Base-by-base conservation (phyloP, 257 asterid genomes). In the Phtheirospermum japonicum region DNA sequence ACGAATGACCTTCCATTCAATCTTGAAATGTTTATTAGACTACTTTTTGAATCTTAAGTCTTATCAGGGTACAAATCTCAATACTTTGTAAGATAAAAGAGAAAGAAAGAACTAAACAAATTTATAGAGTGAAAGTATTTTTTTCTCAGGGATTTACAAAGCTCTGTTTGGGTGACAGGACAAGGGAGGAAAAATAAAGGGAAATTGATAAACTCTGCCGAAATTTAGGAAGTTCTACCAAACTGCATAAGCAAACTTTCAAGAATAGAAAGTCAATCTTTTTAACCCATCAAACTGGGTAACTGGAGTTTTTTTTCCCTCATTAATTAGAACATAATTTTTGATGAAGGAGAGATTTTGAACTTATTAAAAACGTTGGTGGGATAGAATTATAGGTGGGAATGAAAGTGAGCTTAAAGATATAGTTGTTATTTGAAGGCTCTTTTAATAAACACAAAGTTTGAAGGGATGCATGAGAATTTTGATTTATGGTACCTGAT, bases 401-500 rank as follows among this genome's bases (percentile, higher is more conserved):
- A 13, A 37, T 54, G 73, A 42, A 4, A 37, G 63, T 48, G 70
- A 57, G 37, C 0, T 40, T 37, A 17, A 57, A 31, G 16, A 19
- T 57, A 16, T 16, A 36, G 49, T 34, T 55, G 64, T 57, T 13
- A 4, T 16, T 42, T 40, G 64, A 42, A 65, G 43, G 4, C 32
- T 6, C 53, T 48, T 66, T 56, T 32, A 49, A 49, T 51, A 18
- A 53, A 19, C n/a, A 28, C 57, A 67, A 57, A 53, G 37, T 17
- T 14, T 48, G 7, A 16, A 9, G 17, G n/a, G n/a, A n/a, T n/a
- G n/a, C n/a, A n/a, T n/a, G n/a, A n/a, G n/a, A n/a, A n/a, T n/a
- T n/a, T n/a, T 67, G 73, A 75, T 36, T 65, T 70, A 70, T 10
- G 76, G 83, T 17, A 74, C 28, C 3, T 75, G 42, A 73, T 46